phyloP scores from a whole-genome alignment of 768 basidiomycete species.

The Hemileccinum impolitum region DNA sequence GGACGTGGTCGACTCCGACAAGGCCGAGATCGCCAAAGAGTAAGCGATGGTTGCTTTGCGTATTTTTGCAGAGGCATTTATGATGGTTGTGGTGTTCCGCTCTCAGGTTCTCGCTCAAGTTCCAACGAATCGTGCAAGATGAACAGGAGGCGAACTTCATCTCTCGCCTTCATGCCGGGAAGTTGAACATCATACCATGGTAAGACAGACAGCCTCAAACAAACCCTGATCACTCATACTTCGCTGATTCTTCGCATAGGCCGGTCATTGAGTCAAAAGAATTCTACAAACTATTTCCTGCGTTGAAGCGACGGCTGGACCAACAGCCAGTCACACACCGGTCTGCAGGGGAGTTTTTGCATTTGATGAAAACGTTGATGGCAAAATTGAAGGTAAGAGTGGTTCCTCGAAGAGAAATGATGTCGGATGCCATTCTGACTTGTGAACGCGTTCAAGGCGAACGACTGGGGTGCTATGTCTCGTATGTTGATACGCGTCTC shows the following conservation, averaged over 20 bases:
- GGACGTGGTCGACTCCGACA: conserved; percentile 65
- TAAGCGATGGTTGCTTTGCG: conserved; percentile 24
- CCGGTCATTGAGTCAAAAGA: conserved; percentile 61
- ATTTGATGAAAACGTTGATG: conserved; percentile 60
- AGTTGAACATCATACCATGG: conserved; percentile 60
- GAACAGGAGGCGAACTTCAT: conserved; percentile 65
- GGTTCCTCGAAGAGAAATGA: conserved; percentile 38
- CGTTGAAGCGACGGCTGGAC: conserved; percentile 46
- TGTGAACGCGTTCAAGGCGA: conserved; percentile 42
- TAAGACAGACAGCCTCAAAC: too few species aligned
- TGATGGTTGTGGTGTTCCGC: not conserved
- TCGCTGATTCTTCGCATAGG: conserved; percentile 7
- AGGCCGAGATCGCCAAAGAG: conserved; percentile 56
- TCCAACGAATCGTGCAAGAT: conserved; percentile 58
- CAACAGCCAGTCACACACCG: conserved; percentile 47
- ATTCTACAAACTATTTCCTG: conserved; percentile 55
- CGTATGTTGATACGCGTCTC: conserved; percentile 36
- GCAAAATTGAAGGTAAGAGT: conserved; percentile 58
- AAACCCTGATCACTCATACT: not conserved
- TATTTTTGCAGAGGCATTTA: not conserved
- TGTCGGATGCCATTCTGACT: conserved; percentile 39
- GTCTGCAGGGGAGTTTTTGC: conserved; percentile 52
- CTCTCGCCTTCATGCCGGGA: conserved; percentile 53
- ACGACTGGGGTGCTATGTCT: conserved; percentile 64
- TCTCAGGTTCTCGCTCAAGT: conserved; percentile 51